Conservation (phyloP, 2,329 filamentous ascomycete genomes). For the Diatrype stigma region DNA sequence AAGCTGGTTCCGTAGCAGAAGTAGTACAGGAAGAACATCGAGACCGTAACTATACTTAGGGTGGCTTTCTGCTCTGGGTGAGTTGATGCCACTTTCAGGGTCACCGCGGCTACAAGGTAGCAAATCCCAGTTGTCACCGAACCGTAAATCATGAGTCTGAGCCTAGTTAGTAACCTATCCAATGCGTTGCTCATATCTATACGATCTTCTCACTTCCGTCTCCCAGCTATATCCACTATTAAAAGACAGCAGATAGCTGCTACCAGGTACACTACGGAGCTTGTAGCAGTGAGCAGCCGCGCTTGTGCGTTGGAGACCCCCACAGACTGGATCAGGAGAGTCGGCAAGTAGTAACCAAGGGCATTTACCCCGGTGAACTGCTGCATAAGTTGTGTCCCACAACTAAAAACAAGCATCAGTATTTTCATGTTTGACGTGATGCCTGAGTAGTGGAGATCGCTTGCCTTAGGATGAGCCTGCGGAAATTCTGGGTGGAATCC, state of each 20-base stretch:
- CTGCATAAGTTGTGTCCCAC: conserved; percentile 18
- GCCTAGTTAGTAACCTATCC: too few relatives aligned
- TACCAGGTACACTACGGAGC: conserved; percentile 10
- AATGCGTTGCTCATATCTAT: neutral
- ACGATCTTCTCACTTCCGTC: conserved; percentile 8
- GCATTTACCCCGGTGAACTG: conserved; percentile 17
- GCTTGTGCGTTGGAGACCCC: conserved; percentile 11
- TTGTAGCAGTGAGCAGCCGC: conserved; percentile 10
- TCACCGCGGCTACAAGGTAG: conserved; percentile 13
- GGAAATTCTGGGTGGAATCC: too few relatives aligned
- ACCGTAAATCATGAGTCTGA: conserved; percentile 14
- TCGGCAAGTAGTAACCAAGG: conserved; percentile 11
- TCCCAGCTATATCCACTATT: conserved; percentile 9
- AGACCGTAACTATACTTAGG: conserved; percentile 27
- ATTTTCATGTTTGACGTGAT: too few relatives aligned
- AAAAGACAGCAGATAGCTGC: conserved; percentile 12
- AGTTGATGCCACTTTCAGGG: conserved; percentile 9
- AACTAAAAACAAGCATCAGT: too few relatives aligned
- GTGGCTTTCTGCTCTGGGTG: conserved; percentile 9
- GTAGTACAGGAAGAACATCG: conserved; percentile 28
- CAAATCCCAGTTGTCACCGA: conserved; percentile 11
- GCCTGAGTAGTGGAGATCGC: too few relatives aligned
- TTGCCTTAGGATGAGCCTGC: too few relatives aligned
- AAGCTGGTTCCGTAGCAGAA: neutral
- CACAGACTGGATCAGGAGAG: conserved; percentile 13